Evolutionary conservation across 306 rosid species (phyloP).

Genomic region (Senna siamea): DNA sequence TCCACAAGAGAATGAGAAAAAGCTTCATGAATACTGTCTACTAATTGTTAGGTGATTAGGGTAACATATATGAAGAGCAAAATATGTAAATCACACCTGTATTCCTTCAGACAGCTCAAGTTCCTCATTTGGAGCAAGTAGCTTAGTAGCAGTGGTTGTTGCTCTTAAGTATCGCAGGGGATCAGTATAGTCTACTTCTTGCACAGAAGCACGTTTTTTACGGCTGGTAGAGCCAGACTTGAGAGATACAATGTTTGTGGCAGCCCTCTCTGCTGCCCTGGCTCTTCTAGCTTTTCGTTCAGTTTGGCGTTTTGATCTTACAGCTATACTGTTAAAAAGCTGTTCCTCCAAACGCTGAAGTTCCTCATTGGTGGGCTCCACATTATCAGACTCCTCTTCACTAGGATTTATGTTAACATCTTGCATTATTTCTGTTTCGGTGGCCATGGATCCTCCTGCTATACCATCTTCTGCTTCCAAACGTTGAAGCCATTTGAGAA

Average conservation of each 20-base stretch:
- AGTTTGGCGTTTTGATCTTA: slow-evolving; percentile 78
- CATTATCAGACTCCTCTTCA: slow-evolving; percentile 53
- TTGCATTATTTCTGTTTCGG: slow-evolving; percentile 50
- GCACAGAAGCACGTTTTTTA: slow-evolving; percentile 68
- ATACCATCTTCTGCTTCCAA: slow-evolving; percentile 54
- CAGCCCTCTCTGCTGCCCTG: slow-evolving; percentile 82
- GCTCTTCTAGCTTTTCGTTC: slow-evolving; percentile 87
- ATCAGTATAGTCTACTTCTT: slow-evolving; percentile 82
- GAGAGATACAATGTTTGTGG: slow-evolving; percentile 62
- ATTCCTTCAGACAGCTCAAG: slow-evolving; percentile 84
- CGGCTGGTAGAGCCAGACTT: slow-evolving; percentile 67
- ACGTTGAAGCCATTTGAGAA: slow-evolving; percentile 63
- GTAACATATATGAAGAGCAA: slow-evolving; percentile 28
- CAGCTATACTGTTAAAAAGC: slow-evolving; percentile 59
- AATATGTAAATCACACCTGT: slow-evolving; percentile 64
- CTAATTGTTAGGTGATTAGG: slow-evolving; percentile 25
- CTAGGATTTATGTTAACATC: slow-evolving; percentile 34
- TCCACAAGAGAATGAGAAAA: not conserved
- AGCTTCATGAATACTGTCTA: slow-evolving; percentile 20
- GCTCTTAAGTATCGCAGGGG: slow-evolving; percentile 86
- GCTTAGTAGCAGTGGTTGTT: slow-evolving; percentile 66
- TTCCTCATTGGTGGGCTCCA: slow-evolving; percentile 63
- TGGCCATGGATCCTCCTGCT: slow-evolving; percentile 44
- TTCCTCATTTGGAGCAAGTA: slow-evolving; percentile 82
- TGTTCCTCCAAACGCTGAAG: slow-evolving; percentile 61